Base-by-base conservation (phyloP, 495 filamentous ascomycete species). In the Penicillium paxilli region DNA sequence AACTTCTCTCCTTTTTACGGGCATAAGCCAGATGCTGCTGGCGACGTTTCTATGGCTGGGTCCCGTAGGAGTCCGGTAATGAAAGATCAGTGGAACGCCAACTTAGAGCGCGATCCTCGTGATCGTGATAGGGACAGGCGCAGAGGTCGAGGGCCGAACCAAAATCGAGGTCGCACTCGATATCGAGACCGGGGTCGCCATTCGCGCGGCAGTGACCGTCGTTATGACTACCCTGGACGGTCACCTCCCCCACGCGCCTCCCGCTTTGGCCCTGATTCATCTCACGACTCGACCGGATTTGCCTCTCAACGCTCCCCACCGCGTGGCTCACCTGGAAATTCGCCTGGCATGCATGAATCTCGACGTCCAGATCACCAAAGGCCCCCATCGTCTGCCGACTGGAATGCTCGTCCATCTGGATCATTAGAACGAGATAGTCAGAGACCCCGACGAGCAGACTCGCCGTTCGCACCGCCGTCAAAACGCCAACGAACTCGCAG, bases 31-130 rank as follows among this genome's bases (percentile, higher is more conserved):
- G 69, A 77, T 78, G 75, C 70, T 59, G 72, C 58, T 68, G 64
- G 63, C 60, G 65, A 61, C 61, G 62, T 62, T 63, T 68, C 73
- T 72, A 82, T 82, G 79, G 79, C 79, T 78, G 76, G 73, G 71
- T 78, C 79, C 66, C 77, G 71, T 73, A 74, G 72, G 78, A 82
- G 78, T 75, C 77, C 78, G 68, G 68, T 73, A 67, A 69, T 82
- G 73, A 69, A 81, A 83, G 70, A 83, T 76, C 50, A 82, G 83
- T 75, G 76, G 78, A 70, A 80, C 79, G 68, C 60, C 60, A 66
- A 74, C 59, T 65, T 65, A 54, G 71, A 81, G 50, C 67, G 69
- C 55, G 72, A 76, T 48, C 67, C 68, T 45, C 68, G 66, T 54
- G 64, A 67, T 49, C 68, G 67, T 54, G 65, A 67, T 49, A 63